Base-by-base conservation (phyloP, 768 basidiomycete species). In the Dioszegia crocea region DNA sequence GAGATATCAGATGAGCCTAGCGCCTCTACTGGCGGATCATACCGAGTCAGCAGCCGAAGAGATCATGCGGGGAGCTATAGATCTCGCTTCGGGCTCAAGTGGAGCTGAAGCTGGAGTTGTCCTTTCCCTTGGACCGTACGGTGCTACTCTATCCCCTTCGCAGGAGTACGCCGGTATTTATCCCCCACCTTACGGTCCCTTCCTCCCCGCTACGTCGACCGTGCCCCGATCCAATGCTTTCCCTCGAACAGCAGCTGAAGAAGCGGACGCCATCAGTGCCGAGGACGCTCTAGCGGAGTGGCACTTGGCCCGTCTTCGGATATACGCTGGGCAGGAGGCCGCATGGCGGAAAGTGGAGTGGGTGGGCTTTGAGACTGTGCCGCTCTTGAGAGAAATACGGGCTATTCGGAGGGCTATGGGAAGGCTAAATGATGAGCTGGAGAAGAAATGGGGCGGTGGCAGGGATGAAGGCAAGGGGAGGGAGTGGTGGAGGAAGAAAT, bases 341-440 rank as follows among this genome's bases (percentile, higher is more conserved):
- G 56, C 78, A 1, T 90, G 88, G 87, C 62, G 71, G 36, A 68
- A 69, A 11, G 76, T 90, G 53, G 84, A 87, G 56, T 82, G 80
- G 59, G 63, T 90, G 48, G 86, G 85, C 11, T 90, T 91, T 70
- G 89, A 91, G 79, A 90, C 88, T 0, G 78, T 90, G 3, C 87
- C 89, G 0, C 78, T 89, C 2, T 68, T 81, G 8, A 77, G 84
- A 33, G 89, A 91, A 72, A 80, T 87, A 3, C 72, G 71, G 21
- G 87, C 86, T 14, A 85, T 90, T 61, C 79, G 87, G 48, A 76
- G 76, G 11, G 87, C 88, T 2, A 81, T 91, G 65, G 68, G 65
- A 1, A 45, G 50, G 4, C 76, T 87, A 12, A 55, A 72, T 1
- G 54, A 59, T 1, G 48, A 61, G 12, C 60, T 78, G 29, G 60